Base-by-base conservation (phyloP, 257 asterid genomes). In the Ligustrum vulgare region DNA sequence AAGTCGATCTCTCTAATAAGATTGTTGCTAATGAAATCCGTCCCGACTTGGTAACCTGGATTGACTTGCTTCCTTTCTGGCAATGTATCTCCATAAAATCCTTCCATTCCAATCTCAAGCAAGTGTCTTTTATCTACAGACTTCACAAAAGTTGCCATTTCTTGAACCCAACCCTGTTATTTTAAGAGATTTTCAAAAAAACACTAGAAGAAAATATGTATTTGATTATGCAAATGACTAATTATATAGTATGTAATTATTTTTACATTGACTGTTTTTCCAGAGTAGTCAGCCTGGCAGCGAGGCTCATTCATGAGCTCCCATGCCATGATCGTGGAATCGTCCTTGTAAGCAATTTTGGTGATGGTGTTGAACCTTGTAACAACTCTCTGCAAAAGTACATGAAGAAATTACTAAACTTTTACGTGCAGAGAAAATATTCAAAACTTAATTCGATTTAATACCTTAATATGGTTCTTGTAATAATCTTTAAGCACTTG, bases 1-100 rank as follows among this genome's bases (percentile, higher is more conserved):
- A 92, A 90, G 78, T 92, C 96, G 28, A 90, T 83, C 20, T 84
- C 87, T 3, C 15, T 56, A 18, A 90, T 22, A 28, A 81, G 89
- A 47, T 92, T 75, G 75, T 86, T 89, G 11, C 80, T 72, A 4
- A 92, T 85, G 79, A 89, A 92, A 79, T 92, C 97, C 0, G 97
- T 84, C 25, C 96, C 96, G 18, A 90, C 93, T 89, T 86, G 86
- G 67, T 86, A 90, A 16, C 95, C 93, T 2, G 96, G 97, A 70
- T 92, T 92, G 5, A 75, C 78, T 71, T 79, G 83, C 67, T 80
- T 87, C 72, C 91, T 82, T 5, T 85, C 80, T 0, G 94, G 93
- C 84, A 81, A 76, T 0, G 96, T 76, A 20, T 88, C 94, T 25
- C 97, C 93, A n/a, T 92, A 92, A 72, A 90, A 92, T n/a, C 97